phyloP scores from a whole-genome alignment of 352 stramenopile genomes.

The Globisporangium recalcitrans region DNA sequence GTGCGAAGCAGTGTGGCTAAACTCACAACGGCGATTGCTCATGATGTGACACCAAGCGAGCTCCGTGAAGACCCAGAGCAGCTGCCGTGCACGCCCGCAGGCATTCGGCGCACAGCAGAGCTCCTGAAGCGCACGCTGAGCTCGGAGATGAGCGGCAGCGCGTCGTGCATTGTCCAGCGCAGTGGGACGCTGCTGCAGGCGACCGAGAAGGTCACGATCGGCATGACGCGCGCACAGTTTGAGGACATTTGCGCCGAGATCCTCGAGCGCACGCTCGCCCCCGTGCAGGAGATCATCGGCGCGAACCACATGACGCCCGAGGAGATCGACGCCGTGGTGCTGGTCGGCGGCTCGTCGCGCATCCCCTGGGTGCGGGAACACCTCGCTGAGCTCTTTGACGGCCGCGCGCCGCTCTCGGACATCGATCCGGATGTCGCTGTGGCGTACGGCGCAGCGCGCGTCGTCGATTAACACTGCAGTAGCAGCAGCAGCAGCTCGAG shows the following conservation, averaged over 20 bases:
- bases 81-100: conserved; percentile 46
- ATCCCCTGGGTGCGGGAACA: conserved; percentile 81
- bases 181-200: background rate
- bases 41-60: conserved; percentile 3
- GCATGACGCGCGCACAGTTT: conserved; percentile 40
- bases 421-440: conserved; percentile 72
- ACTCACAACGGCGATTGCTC: no score
- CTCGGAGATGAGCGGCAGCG: conserved; percentile 17
- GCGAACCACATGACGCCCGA: conserved; percentile 60
- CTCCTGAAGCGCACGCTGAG: conserved; percentile 52
- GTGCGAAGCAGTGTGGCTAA: no score
- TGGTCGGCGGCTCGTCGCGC: conserved; percentile 92
- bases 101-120: conserved; percentile 51
- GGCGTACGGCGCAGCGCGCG: conserved; percentile 51
- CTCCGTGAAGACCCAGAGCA: conserved; percentile 16
- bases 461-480: conserved; percentile 48
- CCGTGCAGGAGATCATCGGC: conserved; percentile 45
- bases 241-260: conserved; percentile 40
- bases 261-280: conserved; percentile 51
- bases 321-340: conserved; percentile 92
- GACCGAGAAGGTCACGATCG: conserved; percentile 11
- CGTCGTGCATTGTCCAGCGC: conserved; percentile 28
- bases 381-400: conserved; percentile 45
- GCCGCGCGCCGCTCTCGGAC: conserved; percentile 34
- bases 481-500: background rate